Conservation (phyloP, 495 filamentous ascomycete genomes). For the Penicillium cataractarum region DNA sequence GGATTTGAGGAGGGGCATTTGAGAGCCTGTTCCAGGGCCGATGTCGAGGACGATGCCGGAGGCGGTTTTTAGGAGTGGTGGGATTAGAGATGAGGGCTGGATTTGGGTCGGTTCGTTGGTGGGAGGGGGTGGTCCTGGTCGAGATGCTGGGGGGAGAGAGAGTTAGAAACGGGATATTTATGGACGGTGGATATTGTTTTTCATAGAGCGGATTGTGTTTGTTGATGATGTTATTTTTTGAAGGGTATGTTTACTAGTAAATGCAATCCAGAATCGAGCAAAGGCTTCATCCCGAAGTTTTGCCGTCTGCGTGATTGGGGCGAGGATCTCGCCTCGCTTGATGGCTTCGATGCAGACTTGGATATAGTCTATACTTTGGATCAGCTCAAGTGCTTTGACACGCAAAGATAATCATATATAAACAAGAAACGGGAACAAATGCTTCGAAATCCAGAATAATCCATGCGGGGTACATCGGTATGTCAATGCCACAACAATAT, state of each 20-base stretch:
- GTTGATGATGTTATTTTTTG: not conserved
- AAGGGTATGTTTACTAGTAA: constrained; percentile 32
- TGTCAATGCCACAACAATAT: not conserved
- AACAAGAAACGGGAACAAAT: not conserved
- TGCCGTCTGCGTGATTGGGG: constrained; percentile 37
- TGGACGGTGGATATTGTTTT: not conserved
- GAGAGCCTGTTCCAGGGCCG: constrained; percentile 53
- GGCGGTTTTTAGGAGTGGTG: constrained; percentile 39
- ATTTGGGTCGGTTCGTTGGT: constrained; percentile 14
- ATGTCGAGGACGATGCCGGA: constrained; percentile 51
- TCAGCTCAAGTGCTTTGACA: not conserved
- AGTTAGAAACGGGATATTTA: constrained; percentile 1
- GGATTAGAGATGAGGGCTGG: constrained; percentile 41
- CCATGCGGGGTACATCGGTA: not conserved
- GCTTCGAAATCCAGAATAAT: not conserved
- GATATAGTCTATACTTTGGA: constrained; percentile 34
- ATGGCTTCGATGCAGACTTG: constrained; percentile 38
- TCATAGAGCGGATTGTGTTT: not conserved
- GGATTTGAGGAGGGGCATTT: constrained; percentile 48
- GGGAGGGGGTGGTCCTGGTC: constrained; percentile 4
- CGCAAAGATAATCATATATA: not conserved
- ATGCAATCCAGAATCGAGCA: constrained; percentile 47
- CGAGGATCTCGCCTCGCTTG: constrained; percentile 40
- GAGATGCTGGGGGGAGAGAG: constrained; percentile 1
- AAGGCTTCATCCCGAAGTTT: constrained; percentile 49